Evolutionary conservation across 768 basidiomycete genomes (phyloP), one percentile per base, ranked within the genome.

Genomic region (Pleurotus cornucopiae): DNA sequence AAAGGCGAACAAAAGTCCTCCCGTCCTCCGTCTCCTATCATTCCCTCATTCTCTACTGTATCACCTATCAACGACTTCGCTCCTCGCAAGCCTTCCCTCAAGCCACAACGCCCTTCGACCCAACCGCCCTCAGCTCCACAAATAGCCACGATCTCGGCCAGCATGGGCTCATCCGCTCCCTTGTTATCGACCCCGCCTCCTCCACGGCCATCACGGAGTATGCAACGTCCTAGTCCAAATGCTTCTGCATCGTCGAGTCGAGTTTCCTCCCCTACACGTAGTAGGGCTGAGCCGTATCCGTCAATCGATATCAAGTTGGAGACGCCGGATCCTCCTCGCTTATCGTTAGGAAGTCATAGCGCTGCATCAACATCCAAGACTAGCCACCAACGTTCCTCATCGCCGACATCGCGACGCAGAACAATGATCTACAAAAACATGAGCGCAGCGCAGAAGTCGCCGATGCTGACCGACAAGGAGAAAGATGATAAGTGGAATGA

Each of bases 401-500:
- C 60, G 30, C 52, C 45, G 53, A 61, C 54, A 43, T 61, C 45
- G 41, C 58, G 57, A 6, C 67, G 66, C 6, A 68, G 73, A 40
- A 70, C 70, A 18, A 47, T 77, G 46, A 78, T 71, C 44, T 85
- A 81, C 70, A 77, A 83, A 11, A 76, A 81, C 61, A 62, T 83
- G 20, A 59, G 60, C 25, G 62, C 69, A n/a, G 62, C 58, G 25
- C 66, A 65, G 25, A 68, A 69, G 49, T 67, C 69, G 53, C 67
- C 68, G 20, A 74, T 68, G 43, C 67, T 85, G 65, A 82, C 82
- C 21, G 86, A 89, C 65, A 70, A 80, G 62, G 87, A 91, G 71
- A 91, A 91, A 72, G 77, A 78, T 5, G 81, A 78, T 11, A 81
- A 80, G 62, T 91, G 88, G 88, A 79, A 87, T 55, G 84, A 84